Conservation (phyloP, 805 yeast species). For the Candida broadrunensis region DNA sequence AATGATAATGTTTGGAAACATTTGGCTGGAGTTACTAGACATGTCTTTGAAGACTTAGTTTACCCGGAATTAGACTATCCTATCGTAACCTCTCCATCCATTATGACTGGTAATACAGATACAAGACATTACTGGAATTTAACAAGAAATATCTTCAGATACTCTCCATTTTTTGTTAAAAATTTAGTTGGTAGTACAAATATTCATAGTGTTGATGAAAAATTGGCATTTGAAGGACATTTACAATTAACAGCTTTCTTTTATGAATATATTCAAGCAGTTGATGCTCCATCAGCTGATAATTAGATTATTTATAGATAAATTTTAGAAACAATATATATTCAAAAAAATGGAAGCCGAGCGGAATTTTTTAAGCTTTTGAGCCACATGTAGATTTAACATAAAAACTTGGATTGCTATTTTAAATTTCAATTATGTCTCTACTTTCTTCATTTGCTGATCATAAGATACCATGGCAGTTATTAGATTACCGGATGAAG, state of each 20-base stretch:
- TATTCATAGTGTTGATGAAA: constrained; percentile 67
- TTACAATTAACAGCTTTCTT: constrained; percentile 55
- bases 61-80: constrained; percentile 29
- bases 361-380: no score
- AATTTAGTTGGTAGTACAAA: constrained; percentile 32
- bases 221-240: constrained; percentile 52
- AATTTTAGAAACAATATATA: no score
- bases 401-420: no score
- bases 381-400: no score
- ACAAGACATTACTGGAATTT: constrained; percentile 64
- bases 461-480: no score
- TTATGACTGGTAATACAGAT: constrained; percentile 72
- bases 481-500: neutral
- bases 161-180: constrained; percentile 43
- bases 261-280: constrained; percentile 48
- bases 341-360: no score
- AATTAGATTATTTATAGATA: constrained; percentile 3
- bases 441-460: no score
- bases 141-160: constrained; percentile 60
- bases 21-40: constrained; percentile 43
- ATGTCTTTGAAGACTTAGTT: constrained; percentile 44
- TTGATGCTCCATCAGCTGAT: constrained; percentile 25
- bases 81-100: constrained; percentile 50
- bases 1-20: constrained; percentile 37
- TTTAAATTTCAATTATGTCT: no score